These are phyloP conservation scores for Thalassiosira sp. DNA, from an alignment of 352 stramenopile genomes.

Conservation along the genomic window DNA sequence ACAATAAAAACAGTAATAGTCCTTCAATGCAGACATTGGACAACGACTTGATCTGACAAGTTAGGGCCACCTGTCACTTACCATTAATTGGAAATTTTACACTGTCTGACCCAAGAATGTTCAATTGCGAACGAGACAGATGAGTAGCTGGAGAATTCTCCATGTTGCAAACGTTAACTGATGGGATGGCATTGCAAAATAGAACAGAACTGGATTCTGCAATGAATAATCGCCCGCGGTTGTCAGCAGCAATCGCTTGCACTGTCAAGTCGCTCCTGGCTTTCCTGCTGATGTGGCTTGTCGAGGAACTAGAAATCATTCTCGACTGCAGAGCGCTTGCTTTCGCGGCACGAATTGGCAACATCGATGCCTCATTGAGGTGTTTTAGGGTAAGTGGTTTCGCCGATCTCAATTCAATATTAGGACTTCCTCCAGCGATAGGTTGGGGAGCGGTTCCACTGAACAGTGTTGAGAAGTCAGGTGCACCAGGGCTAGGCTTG, in stretches of 20 bases:
- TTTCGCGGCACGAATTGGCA: slow-evolving; percentile 59
- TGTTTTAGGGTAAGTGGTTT: slow-evolving; percentile 49
- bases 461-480: slow-evolving; percentile 29
- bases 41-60: no score
- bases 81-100: slow-evolving; percentile 72
- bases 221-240: slow-evolving; percentile 69
- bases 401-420: slow-evolving; percentile 42
- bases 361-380: slow-evolving; percentile 34
- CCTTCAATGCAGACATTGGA: not conserved
- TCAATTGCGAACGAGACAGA: slow-evolving; percentile 60
- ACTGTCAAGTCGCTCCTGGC: slow-evolving; percentile 40
- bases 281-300: slow-evolving; percentile 49
- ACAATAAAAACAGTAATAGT: no score
- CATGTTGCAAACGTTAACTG: slow-evolving; percentile 53
- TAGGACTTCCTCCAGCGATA: slow-evolving; percentile 14
- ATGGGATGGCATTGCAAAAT: slow-evolving; percentile 67
- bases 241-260: slow-evolving; percentile 63
- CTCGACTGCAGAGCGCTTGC: slow-evolving; percentile 58
- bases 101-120: slow-evolving; percentile 56
- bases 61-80: no score
- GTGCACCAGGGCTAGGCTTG: not conserved
- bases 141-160: slow-evolving; percentile 40
- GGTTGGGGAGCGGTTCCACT: slow-evolving; percentile 11
- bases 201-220: slow-evolving; percentile 67
- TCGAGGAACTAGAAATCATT: slow-evolving; percentile 48